Evolutionary conservation across 306 rosid species (phyloP), one percentile per base, ranked within the genome.

Genomic region (Pyrus bretschneideri): DNA sequence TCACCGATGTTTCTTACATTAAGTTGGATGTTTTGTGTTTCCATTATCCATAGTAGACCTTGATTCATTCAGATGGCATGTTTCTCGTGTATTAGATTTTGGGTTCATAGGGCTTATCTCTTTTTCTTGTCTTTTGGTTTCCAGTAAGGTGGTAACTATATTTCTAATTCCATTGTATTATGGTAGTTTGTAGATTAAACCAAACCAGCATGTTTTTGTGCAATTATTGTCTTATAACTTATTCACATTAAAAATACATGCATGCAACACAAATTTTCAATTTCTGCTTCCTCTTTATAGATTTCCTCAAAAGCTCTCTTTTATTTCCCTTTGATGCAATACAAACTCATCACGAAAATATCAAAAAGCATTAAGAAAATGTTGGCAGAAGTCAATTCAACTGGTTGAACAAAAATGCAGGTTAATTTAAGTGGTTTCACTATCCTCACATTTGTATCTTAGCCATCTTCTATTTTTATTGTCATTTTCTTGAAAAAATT

Each of bases 391-490:
- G 44, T 74, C 4, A 27, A 5, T 45, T 44, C 44, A 74, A 60
- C 52, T 61, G 44, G 42, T 74, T 74, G 60, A 73, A 73, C 58
- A 73, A 72, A 60, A 59, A 17, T 74, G 59, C 58, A 40, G 29
- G 19, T 21, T 58, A 31, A 58, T 38, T 63, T 23, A n/a, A 58
- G 76, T 21, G 18, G 27, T 33, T 69, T 46, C 44, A 60, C 21
- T 15, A 61, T 69, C 77, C 40, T 59, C 10, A 2, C 25, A 18
- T 10, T 60, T 44, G 25, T 42, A 22, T 73, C 4, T 5, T 70
- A 44, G 63, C 74, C 65, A 40, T 33, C 22, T 67, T 71, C 11
- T 54, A 9, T 54, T 19, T 59, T 64, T 44, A 38, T 61, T 71
- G 21, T 76, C 57, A 19, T 42, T 70, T 81, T 27, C 70, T 8